Evolutionary conservation across 768 basidiomycete species (phyloP), one percentile per base, ranked within the genome.

Genomic region (Lactarius akahatsu): DNA sequence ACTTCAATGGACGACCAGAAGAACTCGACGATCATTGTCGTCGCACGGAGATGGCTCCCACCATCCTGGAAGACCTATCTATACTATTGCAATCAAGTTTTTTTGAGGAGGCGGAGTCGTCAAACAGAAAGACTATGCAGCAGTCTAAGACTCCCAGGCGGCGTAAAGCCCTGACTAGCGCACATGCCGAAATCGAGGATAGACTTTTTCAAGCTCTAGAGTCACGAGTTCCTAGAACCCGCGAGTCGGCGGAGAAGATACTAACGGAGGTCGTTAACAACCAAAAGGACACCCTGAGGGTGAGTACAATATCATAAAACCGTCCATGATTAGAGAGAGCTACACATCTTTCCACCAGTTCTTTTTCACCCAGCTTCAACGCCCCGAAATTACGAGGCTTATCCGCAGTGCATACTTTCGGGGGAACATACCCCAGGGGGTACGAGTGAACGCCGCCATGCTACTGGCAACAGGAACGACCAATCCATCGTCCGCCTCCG

Each of bases 401-500:
- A 32, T 67, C 20, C 66, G 66, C 20, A 40, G 15, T 10, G 43
- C 62, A 1, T 67, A 67, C 43, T 56, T 59, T 30, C 66, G 66
- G 15, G 62, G 61, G 43, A 57, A 63, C 18, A 26, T 60, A 26
- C 23, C 55, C 2, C 66, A 63, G n/a, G 57, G 62, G 3, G 56
- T 47, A n/a, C 28, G 16, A 40, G 28, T 23, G 28, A 30, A 54
- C 13, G 15, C 30, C 10, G 9, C 55, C 28, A 40, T 38, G 34
- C 8, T 26, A 16, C 47, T 16, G n/a, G n/a, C 20, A 20, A 54
- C 40, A n/a, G 57, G 2, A 10, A 18, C 47, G 36, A 8, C 40
- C n/a, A 6, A 52, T 8, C 10, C 61, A 20, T 54, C 50, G 0
- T 30, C 41, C 38, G 7, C 30, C 9, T n/a, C 18, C 57, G 8